Conservation (phyloP, 345 rosid genomes). For the Citrus hindsii region DNA sequence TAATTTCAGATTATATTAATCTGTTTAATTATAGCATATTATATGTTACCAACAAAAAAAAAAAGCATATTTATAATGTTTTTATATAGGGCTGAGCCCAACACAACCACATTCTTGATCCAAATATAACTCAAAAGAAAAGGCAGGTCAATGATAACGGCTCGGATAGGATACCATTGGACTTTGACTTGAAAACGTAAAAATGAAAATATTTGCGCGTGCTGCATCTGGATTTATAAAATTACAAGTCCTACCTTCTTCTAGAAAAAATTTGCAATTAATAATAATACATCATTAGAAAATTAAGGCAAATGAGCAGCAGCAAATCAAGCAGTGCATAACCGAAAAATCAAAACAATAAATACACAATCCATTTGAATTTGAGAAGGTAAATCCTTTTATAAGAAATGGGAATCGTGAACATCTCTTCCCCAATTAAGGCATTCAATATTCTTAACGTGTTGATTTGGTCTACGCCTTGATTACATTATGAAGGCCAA, state of each 20-base stretch:
- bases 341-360: background rate
- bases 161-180: no score
- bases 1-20: no score
- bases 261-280: background rate
- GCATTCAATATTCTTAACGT: slow-evolving; percentile 18
- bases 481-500: background rate
- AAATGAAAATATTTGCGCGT: background rate
- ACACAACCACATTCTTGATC: background rate
- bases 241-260: background rate
- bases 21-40: background rate
- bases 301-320: background rate
- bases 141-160: background rate
- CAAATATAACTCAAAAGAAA: background rate
- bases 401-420: background rate
- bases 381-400: background rate
- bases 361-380: background rate
- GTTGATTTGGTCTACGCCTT: slow-evolving; percentile 1
- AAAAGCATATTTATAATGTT: background rate
- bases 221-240: background rate
- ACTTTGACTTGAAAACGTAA: background rate
- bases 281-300: background rate
- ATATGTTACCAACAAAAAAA: no score
- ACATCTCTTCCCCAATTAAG: background rate
- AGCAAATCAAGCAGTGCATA: background rate
- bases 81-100: background rate